These are phyloP conservation scores for Clavispora carvajalis DNA, from an alignment of 805 yeast genomes.

Conservation along the genomic window DNA sequence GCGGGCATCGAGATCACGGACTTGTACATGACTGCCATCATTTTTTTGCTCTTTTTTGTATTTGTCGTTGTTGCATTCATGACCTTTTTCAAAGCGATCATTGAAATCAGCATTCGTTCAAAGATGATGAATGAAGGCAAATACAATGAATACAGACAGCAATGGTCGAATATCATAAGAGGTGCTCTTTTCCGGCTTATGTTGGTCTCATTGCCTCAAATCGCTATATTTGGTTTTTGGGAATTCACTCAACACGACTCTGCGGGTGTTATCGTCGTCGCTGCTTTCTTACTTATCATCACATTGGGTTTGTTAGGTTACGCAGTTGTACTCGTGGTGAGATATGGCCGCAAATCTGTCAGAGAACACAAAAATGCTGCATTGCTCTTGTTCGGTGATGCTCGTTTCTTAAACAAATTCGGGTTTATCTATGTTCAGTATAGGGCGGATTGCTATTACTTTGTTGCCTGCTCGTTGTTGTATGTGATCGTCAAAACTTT, in stretches of 20 bases:
- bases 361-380: constrained; percentile 85
- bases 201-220: constrained; percentile 82
- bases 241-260: constrained; percentile 82
- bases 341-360: constrained; percentile 69
- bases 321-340: constrained; percentile 69
- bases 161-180: constrained; percentile 81
- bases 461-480: constrained; percentile 58
- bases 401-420: constrained; percentile 71
- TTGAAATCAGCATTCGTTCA: constrained; percentile 57
- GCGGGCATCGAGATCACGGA: constrained; percentile 84
- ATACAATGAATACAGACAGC: constrained; percentile 70
- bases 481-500: constrained; percentile 72
- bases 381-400: constrained; percentile 81
- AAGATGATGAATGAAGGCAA: constrained; percentile 56
- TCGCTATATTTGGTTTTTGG: constrained; percentile 80
- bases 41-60: constrained; percentile 74
- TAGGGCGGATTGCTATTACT: constrained; percentile 82
- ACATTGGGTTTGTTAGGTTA: constrained; percentile 56
- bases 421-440: constrained; percentile 92
- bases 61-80: constrained; percentile 54
- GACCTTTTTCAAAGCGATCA: constrained; percentile 60
- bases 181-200: constrained; percentile 84
- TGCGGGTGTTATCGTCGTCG: constrained; percentile 75
- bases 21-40: constrained; percentile 80
- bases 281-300: constrained; percentile 61